These are phyloP conservation scores for Delitschia confertaspora DNA, from an alignment of 495 filamentous ascomycete genomes.

Conservation along the genomic window DNA sequence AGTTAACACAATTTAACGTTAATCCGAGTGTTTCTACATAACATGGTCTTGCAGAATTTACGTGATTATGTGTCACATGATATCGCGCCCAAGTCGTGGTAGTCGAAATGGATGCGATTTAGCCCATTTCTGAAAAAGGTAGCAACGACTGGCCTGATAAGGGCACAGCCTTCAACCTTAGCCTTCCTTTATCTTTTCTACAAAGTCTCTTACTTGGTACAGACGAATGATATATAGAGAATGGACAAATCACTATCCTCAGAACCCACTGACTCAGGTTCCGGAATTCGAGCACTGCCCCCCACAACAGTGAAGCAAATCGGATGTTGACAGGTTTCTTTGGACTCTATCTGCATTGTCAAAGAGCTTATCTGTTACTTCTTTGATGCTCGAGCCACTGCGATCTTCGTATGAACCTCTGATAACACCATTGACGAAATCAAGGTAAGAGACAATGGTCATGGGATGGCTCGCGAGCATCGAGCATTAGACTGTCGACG, in stretches of 20 bases:
- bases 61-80: conserved; percentile 9
- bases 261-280: background rate
- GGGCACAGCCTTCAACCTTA: background rate
- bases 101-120: background rate
- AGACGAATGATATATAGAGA: too few relatives aligned
- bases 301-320: conserved; percentile 55
- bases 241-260: background rate
- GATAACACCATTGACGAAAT: conserved; percentile 67
- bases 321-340: conserved; percentile 63
- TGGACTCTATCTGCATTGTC: conserved; percentile 60
- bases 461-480: conserved; percentile 66
- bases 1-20: too few relatives aligned
- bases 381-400: conserved; percentile 69
- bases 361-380: conserved; percentile 94
- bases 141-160: conserved; percentile 1
- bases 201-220: background rate
- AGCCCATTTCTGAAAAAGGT: background rate
- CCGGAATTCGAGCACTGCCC: conserved; percentile 55
- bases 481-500: conserved; percentile 56
- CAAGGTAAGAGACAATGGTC: conserved; percentile 81
- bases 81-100: conserved; percentile 1
- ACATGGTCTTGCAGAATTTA: too few relatives aligned
- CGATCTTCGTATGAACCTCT: conserved; percentile 63
- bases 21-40: too few relatives aligned
- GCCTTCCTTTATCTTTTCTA: background rate